Base-by-base conservation (phyloP, 1,284 basidiomycete species). In the Boletellus deceptivus region DNA sequence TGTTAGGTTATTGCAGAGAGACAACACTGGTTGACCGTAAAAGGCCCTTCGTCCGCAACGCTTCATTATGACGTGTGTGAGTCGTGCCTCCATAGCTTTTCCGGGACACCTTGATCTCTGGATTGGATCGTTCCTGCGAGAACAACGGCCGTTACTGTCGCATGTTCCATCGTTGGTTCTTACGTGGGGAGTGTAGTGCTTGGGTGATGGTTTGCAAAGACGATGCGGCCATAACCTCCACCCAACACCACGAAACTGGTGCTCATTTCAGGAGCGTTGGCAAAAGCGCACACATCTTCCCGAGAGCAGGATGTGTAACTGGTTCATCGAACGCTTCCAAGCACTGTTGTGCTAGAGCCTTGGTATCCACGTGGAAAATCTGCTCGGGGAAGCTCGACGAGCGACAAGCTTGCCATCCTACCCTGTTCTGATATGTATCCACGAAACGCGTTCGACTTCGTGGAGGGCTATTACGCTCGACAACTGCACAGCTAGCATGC, bases 131-230 rank as follows among this genome's bases (percentile, higher is more conserved):
- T 83, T 29, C 84, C 85, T 37, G 82, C 80, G 29, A 58, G 82
- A 86, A 37, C 82, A 86, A 38, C 83, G 75, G 6, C 84, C 84
- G 57, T 73, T 68, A 54, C 70, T 74, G 59, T 86, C 84, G 61
- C 84, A 86, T 5, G 75, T 83, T 35, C 84, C 85, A 59, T 86
- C 84, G 63, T 87, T 87, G 70, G 87, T 86, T 41, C 84, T 76
- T 20, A 75, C 79, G 56, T 76, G 31, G 67, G 10, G 70, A 61
- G 59, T 58, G 38, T 78, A 68, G 20, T 72, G 62, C 8, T 66
- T 57, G 14, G 75, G 69, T 8, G 86, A 63, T 13, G 83, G 82
- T 61, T 53, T 76, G 70, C 38, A 84, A 35, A 65, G 59, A 40
- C 54, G 25, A 25, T 8, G 59, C n/a, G 57, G n/a, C 29, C n/a